Conservation (phyloP, 345 rosid genomes). For the Gossypium ekmanianum region DNA sequence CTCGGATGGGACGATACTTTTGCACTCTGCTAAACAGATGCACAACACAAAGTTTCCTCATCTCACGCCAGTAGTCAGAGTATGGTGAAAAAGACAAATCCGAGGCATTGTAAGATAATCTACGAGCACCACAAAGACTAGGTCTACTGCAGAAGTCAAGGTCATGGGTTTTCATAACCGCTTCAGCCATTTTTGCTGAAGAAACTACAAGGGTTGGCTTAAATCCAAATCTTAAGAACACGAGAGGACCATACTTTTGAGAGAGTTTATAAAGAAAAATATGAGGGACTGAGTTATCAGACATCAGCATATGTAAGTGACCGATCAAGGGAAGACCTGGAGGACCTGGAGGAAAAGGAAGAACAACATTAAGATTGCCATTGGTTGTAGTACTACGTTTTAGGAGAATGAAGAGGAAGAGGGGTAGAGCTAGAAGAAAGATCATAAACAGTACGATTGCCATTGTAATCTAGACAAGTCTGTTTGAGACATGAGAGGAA, state of each 20-base stretch:
- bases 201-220: slow-evolving; percentile 22
- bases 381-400: not conserved
- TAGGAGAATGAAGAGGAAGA: not conserved
- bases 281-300: slow-evolving; percentile 4
- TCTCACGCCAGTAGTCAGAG: not conserved
- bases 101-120: slow-evolving; percentile 13
- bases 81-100: slow-evolving; percentile 34
- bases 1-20: not conserved
- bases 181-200: slow-evolving; percentile 23
- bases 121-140: not conserved
- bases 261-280: slow-evolving; percentile 28
- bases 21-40: not conserved
- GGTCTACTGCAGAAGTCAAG: slow-evolving; percentile 30
- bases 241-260: slow-evolving; percentile 25
- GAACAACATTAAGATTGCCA: not conserved
- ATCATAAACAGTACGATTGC: not conserved
- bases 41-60: not conserved
- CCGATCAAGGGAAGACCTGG: slow-evolving; percentile 29
- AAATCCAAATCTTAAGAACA: slow-evolving; percentile 26
- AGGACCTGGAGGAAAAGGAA: slow-evolving; percentile 41
- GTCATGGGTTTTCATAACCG: slow-evolving; percentile 30
- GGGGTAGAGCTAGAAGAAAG: not conserved
- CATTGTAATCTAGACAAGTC: not conserved
- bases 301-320: slow-evolving; percentile 27
- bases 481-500: not conserved